phyloP scores from a whole-genome alignment of 83 land plant species.

The Picea abies region DNA sequence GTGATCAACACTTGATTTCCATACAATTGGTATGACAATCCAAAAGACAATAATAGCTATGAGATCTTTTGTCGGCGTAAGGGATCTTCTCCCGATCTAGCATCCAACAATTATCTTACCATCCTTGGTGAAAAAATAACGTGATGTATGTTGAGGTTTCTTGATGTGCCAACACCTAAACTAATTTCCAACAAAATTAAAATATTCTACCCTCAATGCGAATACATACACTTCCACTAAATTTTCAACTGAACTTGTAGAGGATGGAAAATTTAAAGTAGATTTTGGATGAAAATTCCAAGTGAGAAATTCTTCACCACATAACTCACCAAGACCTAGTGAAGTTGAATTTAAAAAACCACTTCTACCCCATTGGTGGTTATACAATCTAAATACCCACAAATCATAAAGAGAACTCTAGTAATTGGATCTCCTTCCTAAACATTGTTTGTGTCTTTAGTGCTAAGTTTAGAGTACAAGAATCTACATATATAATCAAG shows the following conservation, averaged over 20 bases:
- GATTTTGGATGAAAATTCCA: conserved; percentile 74
- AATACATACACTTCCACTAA: no score
- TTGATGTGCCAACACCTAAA: no score
- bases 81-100: no score
- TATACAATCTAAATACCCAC: conserved; percentile 68
- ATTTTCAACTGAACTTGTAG: conserved; percentile 34
- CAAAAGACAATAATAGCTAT: no score
- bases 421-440: conserved; percentile 78
- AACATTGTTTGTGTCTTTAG: conserved; percentile 49
- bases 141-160: no score
- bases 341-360: conserved; percentile 74
- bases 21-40: no score
- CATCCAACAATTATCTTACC: no score
- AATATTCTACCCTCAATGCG: no score
- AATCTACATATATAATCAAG: conserved; percentile 34
- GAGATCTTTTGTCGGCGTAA: no score
- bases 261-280: conserved; percentile 49
- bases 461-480: conserved; percentile 53
- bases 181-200: no score
- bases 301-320: conserved; percentile 78
- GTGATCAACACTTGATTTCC: no score
- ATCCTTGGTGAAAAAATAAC: no score
- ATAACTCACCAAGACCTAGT: conserved; percentile 72
- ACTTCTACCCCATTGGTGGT: conserved; percentile 75
- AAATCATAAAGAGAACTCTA: conserved; percentile 72